Conservation (phyloP, 352 stramenopile species). For the Phytopythium mirpurense region DNA sequence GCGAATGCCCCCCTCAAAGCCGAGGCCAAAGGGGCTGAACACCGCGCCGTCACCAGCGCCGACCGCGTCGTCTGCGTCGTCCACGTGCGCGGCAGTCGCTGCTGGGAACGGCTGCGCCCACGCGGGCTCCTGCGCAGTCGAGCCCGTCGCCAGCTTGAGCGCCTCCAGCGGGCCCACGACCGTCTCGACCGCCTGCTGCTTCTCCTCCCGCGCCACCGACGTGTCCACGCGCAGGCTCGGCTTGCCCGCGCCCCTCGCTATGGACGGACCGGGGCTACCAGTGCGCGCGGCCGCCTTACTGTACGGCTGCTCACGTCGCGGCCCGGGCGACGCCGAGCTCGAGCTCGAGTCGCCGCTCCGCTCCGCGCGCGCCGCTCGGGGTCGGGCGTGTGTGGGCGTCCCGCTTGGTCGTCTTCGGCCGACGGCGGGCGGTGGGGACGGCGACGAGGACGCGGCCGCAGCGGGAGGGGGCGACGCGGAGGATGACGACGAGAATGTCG, state of each 20-base stretch:
- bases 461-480: not conserved
- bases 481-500: constrained; percentile 2
- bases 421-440: constrained; percentile 1
- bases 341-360: not conserved
- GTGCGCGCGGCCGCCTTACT: constrained; percentile 45
- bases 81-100: constrained; percentile 27
- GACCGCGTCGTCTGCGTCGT: constrained; percentile 22
- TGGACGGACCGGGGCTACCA: constrained; percentile 7
- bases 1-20: constrained; percentile 63
- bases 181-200: constrained; percentile 15
- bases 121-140: constrained; percentile 50
- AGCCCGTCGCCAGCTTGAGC: constrained; percentile 60
- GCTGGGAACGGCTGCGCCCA: constrained; percentile 71
- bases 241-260: constrained; percentile 15
- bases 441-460: constrained; percentile 1
- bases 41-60: constrained; percentile 19
- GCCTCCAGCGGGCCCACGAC: constrained; percentile 62
- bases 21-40: constrained; percentile 72
- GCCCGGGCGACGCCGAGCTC: constrained; percentile 1
- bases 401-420: constrained; percentile 2
- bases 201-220: constrained; percentile 18
- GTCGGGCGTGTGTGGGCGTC: not conserved
- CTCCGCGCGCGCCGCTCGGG: not conserved
- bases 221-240: constrained; percentile 52
- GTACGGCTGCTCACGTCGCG: constrained; percentile 27